These are phyloP conservation scores for Amanita phalloides DNA, from an alignment of 768 basidiomycete genomes.

Conservation along the genomic window DNA sequence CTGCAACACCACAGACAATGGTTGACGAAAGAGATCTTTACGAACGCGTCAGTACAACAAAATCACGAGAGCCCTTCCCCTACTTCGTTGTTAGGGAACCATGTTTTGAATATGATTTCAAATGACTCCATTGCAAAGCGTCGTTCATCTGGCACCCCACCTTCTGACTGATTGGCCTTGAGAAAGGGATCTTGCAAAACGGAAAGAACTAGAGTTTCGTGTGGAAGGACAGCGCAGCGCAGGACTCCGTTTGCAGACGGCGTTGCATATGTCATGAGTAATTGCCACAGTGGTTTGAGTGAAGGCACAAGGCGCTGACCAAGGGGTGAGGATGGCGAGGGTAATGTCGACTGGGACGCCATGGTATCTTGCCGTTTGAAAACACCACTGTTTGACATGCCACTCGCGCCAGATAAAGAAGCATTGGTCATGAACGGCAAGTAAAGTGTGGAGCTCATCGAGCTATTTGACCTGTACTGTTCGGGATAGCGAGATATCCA, in stretches of 20 bases:
- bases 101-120: conserved; percentile 44
- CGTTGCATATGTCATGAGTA: conserved; percentile 33
- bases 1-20: conserved; percentile 66
- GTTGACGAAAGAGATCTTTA: conserved; percentile 35
- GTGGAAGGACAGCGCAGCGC: conserved; percentile 31
- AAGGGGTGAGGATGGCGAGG: conserved; percentile 18
- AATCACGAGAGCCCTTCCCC: conserved; percentile 7
- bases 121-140: conserved; percentile 50
- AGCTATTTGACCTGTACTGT: conserved; percentile 13
- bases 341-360: conserved; percentile 28
- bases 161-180: conserved; percentile 21
- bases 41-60: background rate
- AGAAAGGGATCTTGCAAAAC: conserved; percentile 49
- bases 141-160: conserved; percentile 38
- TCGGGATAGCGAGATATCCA: conserved; percentile 41
- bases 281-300: conserved; percentile 32
- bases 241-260: conserved; percentile 17
- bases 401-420: conserved; percentile 13
- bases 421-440: conserved; percentile 31
- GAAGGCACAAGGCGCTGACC: conserved; percentile 21
- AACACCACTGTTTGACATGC: conserved; percentile 4
- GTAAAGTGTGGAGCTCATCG: conserved; percentile 25
- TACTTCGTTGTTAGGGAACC: conserved; percentile 50
- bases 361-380: conserved; percentile 25
- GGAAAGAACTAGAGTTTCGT: conserved; percentile 49